Conservation (phyloP, 164 flowering plant genomes). For the Euptelea pleiosperma region DNA sequence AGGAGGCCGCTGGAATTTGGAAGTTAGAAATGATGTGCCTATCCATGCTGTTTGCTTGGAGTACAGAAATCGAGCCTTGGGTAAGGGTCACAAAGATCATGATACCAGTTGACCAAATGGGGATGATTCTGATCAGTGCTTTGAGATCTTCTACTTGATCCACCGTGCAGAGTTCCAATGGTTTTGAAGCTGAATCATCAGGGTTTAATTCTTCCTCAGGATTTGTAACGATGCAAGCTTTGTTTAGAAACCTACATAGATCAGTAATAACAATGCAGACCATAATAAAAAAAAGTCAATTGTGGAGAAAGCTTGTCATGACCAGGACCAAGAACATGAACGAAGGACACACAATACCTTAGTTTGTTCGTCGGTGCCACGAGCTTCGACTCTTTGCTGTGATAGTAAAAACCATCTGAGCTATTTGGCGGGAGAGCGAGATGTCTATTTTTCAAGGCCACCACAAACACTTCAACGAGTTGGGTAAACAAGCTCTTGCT, state of each 20-base stretch:
- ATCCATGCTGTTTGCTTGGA: constrained; percentile 16
- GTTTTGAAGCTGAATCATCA: constrained; percentile 14
- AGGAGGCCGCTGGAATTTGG: constrained; percentile 16
- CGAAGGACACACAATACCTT: no score
- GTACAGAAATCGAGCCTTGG: not conserved
- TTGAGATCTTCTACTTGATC: constrained; percentile 23
- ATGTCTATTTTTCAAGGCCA: constrained; percentile 36
- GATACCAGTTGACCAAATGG: constrained; percentile 16
- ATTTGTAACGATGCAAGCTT: constrained; percentile 17
- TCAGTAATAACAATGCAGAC: no score
- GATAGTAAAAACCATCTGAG: constrained; percentile 23
- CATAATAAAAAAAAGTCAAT: no score
- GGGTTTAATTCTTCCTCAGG: constrained; percentile 6
- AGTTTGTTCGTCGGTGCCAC: constrained; percentile 31
- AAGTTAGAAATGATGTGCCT: constrained; percentile 11
- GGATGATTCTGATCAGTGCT: constrained; percentile 12
- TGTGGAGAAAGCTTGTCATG: no score
- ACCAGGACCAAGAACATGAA: no score
- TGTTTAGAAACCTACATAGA: constrained; percentile 15
- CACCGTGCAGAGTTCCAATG: constrained; percentile 19
- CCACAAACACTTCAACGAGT: constrained; percentile 32
- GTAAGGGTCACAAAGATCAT: not conserved
- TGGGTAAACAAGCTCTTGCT: constrained; percentile 33
- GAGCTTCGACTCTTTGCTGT: constrained; percentile 20
- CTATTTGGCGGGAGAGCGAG: constrained; percentile 18